Base-by-base conservation (phyloP, 2,329 filamentous ascomycete species). In the Fusarium pseudograminearum region DNA sequence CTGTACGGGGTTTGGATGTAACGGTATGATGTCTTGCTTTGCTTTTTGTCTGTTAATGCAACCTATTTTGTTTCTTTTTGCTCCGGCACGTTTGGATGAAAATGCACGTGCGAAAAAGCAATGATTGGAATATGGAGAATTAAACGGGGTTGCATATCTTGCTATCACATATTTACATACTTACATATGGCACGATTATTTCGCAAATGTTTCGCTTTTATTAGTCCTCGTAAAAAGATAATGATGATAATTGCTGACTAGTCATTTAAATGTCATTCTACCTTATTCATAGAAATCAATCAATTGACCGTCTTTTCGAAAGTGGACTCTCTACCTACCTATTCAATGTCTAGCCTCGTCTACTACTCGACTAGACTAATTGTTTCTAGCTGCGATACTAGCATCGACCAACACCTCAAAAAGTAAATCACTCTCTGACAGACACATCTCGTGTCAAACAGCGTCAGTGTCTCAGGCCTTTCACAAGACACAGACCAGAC, bases 101-200 rank as follows among this genome's bases (percentile, higher is more conserved):
- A 30, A 30, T 33, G 53, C 61, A 65, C 46, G 46, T 65, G 58
- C 45, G 41, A 51, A 51, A 67, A 67, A 67, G 63, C 22, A 64
- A 55, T 18, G 24, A 42, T 33, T 22, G 26, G 28, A 12, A 41
- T 20, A 18, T 18, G 42, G 16, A 33, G 41, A 28, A 44, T 44
- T 18, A 44, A 44, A 44, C 16, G 41, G 41, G 24, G 10, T 14
- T 40, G 42, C 51, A 55, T 60, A 36, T 40, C 24, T 28, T 46
- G 28, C 11, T 9, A 44, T 26, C 15, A 44, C 41, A 26, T 44
- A 44, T 6, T 24, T 42, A 11, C 40, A 24, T 42, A 42, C 26
- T 14, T 8, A 20, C 14, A 31, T 28, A 31, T 46, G 44, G 34
- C 33, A 52, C 22, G 33, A 30, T 52, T 30, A 41, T 40, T 18